phyloP scores from a whole-genome alignment of 2,329 filamentous ascomycete genomes.

The Pseudogymnoascus sp. region DNA sequence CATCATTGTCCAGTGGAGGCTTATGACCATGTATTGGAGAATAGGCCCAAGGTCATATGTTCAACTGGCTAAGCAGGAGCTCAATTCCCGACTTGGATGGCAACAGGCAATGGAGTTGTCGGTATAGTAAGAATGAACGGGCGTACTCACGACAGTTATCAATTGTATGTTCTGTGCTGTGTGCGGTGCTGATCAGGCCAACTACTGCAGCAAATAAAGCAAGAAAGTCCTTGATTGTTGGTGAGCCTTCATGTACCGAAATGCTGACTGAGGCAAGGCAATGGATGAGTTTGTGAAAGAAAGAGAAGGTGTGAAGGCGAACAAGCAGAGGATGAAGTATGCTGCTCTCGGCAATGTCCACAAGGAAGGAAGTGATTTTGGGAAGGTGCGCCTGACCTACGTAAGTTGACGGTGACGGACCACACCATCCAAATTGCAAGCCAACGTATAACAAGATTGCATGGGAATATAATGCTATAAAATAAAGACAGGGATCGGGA shows the following conservation, averaged over 20 bases:
- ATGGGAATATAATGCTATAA: not conserved
- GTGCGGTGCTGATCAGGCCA: not conserved
- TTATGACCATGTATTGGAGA: too few species aligned
- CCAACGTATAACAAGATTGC: not conserved
- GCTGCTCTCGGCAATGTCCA: not conserved
- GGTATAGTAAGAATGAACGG: not conserved
- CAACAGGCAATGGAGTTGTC: not conserved
- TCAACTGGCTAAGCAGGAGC: not conserved
- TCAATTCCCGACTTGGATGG: not conserved
- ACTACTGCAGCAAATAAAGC: constrained; percentile 6
- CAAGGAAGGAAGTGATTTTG: not conserved
- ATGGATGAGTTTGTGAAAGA: constrained; percentile 5
- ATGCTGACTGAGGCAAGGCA: not conserved
- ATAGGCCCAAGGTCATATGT: not conserved
- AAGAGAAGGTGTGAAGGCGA: constrained; percentile 4
- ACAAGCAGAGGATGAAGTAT: not conserved
- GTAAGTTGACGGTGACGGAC: too few species aligned
- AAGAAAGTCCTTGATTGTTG: not conserved
- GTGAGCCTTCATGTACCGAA: not conserved
- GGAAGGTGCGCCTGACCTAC: not conserved
- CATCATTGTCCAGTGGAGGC: not conserved
- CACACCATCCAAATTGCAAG: not conserved
- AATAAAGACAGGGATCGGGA: not conserved
- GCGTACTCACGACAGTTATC: not conserved
- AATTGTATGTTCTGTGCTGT: not conserved